phyloP scores from a whole-genome alignment of 805 yeast genomes.

The Pichia kluyveri region DNA sequence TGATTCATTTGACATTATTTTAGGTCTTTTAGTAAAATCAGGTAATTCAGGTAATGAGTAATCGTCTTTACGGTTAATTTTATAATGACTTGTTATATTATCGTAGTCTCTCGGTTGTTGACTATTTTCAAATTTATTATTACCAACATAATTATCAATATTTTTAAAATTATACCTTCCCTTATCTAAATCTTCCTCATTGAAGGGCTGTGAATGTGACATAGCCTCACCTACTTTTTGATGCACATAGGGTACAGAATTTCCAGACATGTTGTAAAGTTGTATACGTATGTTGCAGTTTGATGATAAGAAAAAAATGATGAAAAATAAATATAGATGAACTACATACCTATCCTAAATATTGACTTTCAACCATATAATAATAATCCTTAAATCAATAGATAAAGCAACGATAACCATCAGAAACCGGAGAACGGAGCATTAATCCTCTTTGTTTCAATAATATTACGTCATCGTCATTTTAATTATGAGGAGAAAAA shows the following conservation, averaged over 20 bases:
- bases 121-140: neutral
- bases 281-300: too few species aligned
- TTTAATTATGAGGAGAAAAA: too few species aligned
- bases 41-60: constrained; percentile 4
- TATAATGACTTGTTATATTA: neutral
- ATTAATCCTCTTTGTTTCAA: too few species aligned
- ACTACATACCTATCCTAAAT: too few species aligned
- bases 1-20: neutral
- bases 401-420: too few species aligned
- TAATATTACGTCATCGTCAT: neutral
- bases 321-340: too few species aligned
- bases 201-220: neutral
- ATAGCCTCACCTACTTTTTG: neutral
- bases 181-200: neutral
- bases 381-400: too few species aligned
- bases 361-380: too few species aligned
- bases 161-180: neutral
- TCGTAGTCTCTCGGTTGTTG: neutral
- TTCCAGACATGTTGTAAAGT: neutral
- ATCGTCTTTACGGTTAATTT: neutral
- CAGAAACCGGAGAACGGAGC: too few species aligned
- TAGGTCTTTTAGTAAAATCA: constrained; percentile 7
- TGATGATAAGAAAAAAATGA: too few species aligned
- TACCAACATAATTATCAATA: neutral
- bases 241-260: neutral